These are phyloP conservation scores for Leccinum ambiguum DNA, from an alignment of 1,284 basidiomycete genomes.

Conservation along the genomic window DNA sequence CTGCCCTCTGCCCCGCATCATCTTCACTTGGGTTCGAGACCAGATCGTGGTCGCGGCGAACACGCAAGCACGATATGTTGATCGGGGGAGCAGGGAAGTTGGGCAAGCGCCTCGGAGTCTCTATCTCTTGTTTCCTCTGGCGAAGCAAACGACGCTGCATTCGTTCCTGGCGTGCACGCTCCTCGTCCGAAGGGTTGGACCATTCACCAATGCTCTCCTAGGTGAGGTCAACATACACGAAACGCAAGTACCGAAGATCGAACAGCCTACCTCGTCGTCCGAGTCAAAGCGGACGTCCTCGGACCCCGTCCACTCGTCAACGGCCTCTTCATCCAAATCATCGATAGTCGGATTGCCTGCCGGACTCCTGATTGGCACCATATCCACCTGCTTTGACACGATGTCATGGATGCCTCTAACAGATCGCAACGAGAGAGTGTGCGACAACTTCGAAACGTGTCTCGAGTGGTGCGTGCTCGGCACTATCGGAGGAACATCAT, in stretches of 20 bases:
- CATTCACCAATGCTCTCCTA: conserved; percentile 78
- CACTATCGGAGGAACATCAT: conserved; percentile 44
- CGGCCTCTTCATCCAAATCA: conserved; percentile 47
- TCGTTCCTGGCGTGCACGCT: conserved; percentile 67
- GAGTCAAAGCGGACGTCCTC: conserved; percentile 60
- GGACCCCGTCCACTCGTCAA: conserved; percentile 79
- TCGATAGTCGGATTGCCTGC: conserved; percentile 33
- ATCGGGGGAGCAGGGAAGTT: too few species aligned
- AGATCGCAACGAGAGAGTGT: conserved; percentile 62
- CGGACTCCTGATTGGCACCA: conserved; percentile 32
- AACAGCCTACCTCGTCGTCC: conserved; percentile 58
- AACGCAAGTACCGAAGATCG: conserved; percentile 8
- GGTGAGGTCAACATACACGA: conserved; percentile 12
- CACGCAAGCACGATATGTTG: conserved; percentile 26
- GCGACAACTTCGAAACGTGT: conserved; percentile 67
- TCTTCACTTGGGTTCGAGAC: conserved; percentile 85
- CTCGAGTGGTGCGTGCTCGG: conserved; percentile 62
- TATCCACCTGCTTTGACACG: conserved; percentile 30
- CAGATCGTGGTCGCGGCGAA: conserved; percentile 57
- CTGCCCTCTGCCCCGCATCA: conserved; percentile 39
- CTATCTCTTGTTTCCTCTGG: conserved; percentile 43
- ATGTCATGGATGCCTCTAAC: conserved; percentile 48
- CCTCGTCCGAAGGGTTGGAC: conserved; percentile 88
- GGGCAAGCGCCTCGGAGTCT: conserved; percentile 52
- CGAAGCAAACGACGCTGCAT: conserved; percentile 58